phyloP scores from a whole-genome alignment of 208 protist species.

The Herpetomonas samuelpessoai region DNA sequence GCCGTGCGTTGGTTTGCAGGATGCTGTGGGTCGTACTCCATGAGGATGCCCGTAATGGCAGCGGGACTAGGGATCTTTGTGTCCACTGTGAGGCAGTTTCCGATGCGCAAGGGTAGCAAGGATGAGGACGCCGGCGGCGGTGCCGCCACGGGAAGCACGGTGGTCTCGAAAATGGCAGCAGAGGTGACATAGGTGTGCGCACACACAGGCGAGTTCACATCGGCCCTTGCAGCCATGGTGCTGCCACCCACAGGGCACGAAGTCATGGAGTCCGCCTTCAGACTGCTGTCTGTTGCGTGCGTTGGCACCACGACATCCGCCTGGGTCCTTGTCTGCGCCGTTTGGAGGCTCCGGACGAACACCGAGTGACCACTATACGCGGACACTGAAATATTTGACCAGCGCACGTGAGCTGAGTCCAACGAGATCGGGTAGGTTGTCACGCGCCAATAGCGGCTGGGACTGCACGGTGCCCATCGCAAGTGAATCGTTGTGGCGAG shows the following conservation, averaged over 20 bases:
- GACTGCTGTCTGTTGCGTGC: background rate
- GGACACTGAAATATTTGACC: background rate
- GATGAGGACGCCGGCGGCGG: too few relatives aligned
- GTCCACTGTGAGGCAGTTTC: background rate
- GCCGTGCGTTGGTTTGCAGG: background rate
- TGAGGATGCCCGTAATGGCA: background rate
- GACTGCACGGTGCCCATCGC: slow-evolving; percentile 11
- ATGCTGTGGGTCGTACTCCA: background rate
- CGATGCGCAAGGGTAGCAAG: background rate
- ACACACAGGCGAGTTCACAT: too few relatives aligned
- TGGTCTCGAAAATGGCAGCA: too few relatives aligned
- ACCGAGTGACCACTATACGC: background rate
- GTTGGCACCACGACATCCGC: background rate
- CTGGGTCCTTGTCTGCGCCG: too few relatives aligned
- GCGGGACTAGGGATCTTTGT: background rate
- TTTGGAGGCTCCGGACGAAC: background rate
- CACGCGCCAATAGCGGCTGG: slow-evolving; percentile 38
- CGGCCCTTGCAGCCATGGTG: too few relatives aligned
- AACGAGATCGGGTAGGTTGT: background rate
- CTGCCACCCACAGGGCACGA: too few relatives aligned
- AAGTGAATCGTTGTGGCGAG: slow-evolving; percentile 17
- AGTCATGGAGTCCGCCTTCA: too few relatives aligned
- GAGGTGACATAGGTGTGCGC: too few relatives aligned
- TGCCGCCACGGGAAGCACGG: too few relatives aligned
- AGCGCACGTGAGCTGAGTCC: background rate